Evolutionary conservation across 1,284 basidiomycete species (phyloP).

Genomic region (Termitomyces sp.): DNA sequence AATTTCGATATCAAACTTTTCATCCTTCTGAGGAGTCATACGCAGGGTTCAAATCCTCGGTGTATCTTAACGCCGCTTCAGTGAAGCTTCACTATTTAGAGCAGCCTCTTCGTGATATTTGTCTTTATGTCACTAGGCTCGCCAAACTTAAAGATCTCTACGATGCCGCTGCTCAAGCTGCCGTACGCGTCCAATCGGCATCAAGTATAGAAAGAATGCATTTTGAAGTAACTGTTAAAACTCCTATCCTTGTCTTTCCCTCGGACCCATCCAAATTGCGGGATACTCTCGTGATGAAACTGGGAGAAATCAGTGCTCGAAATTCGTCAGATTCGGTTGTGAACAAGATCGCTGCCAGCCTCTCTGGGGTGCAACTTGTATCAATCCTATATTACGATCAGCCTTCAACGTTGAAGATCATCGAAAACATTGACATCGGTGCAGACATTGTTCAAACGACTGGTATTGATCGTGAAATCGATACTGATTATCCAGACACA

Average conservation of each 20-base stretch:
- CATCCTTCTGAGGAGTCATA: conserved; percentile 69
- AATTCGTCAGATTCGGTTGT: conserved; percentile 70
- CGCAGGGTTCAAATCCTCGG: conserved; percentile 81
- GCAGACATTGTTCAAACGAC: conserved; percentile 67
- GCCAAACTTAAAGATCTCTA: conserved; percentile 92
- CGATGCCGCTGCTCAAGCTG: conserved; percentile 91
- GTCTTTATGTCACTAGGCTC: conserved; percentile 83
- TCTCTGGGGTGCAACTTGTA: conserved; percentile 82
- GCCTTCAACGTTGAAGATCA: conserved; percentile 70
- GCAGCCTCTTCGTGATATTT: conserved; percentile 81
- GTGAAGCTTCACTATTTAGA: conserved; percentile 89
- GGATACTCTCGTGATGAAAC: conserved; percentile 76
- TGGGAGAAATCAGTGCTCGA: conserved; percentile 86
- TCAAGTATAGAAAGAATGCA: conserved; percentile 88
- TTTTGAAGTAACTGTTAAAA: conserved; percentile 87
- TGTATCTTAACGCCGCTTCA: conserved; percentile 87
- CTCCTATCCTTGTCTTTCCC: conserved; percentile 92
- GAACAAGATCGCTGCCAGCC: conserved; percentile 71
- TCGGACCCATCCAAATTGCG: conserved; percentile 57
- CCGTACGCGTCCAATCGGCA: conserved; percentile 73
- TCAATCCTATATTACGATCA: conserved; percentile 58
- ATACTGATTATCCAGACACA: conserved; percentile 58
- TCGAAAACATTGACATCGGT: conserved; percentile 86
- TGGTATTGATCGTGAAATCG: conserved; percentile 43
- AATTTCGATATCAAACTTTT: conserved; percentile 94